Base-by-base conservation (phyloP, 2,329 filamentous ascomycete genomes). In the Microdochium bolleyi region DNA sequence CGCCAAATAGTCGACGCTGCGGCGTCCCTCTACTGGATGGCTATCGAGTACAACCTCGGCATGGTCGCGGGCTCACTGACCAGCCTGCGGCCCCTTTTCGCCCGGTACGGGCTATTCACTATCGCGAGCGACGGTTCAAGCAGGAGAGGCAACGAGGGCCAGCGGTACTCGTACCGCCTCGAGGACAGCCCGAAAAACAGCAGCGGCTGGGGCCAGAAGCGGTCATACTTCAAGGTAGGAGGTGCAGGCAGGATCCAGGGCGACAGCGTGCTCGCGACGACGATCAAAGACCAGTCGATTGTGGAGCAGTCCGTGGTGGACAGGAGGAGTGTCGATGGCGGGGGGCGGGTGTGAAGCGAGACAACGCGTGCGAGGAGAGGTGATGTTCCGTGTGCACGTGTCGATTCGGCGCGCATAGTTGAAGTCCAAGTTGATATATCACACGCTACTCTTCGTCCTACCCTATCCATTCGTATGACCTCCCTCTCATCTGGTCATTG, bases 11-110 rank as follows among this genome's bases (percentile, higher is more conserved):
- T 49, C 38, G 54, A n/a, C 21, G 54, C 41, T 13, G 52, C 54
- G 8, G 37, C 53, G n/a, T 54, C 54, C 11, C 34, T 56, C 41
- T 56, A 56, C 49, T 56, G 54, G 54, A 56, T 56, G 52, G 49
- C 49, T 30, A 56, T 56, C 19, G 54, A 56, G 21, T 56, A 56
- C 21, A 56, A 54, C 37, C 48, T 56, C 5, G 54, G 54, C 32
- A 9, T 54, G 49, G 54, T 56, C 14, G 54, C 54, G 14, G 54
- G 54, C 19, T 56, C 54, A 10, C 51, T 56, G 30, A 38, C 52
- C 24, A 34, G 52, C 24, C 49, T 56, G 10, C 49, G 50, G 30
- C 54, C 54, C 16, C 48, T 56, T n/a, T 21, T 54, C 32, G 21
- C 24, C 19, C 44, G 25, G 14, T 27, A 54, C 24, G 48, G 52